Conservation (phyloP, 768 basidiomycete genomes). For the Thelephora ganbajun region DNA sequence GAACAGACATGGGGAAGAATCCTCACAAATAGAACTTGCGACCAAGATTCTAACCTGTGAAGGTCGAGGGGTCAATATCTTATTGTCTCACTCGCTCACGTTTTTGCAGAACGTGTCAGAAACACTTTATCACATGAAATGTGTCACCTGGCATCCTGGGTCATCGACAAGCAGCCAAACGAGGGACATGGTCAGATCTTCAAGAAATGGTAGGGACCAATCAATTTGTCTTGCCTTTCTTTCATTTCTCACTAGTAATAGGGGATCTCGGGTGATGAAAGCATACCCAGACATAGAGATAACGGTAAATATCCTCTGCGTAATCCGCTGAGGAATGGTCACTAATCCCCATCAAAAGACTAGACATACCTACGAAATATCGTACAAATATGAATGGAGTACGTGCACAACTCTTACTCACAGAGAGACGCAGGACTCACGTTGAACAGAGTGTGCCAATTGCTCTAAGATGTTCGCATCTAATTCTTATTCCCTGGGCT, state of each 20-base stretch:
- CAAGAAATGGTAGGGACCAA: conserved; percentile 45
- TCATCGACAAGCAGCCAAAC: conserved; percentile 54
- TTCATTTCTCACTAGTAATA: conserved; percentile 14
- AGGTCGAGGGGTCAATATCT: conserved; percentile 25
- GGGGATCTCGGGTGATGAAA: conserved; percentile 63
- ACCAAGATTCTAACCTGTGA: conserved; percentile 68
- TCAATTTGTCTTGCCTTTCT: background rate
- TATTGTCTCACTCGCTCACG: background rate
- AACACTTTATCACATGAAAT: conserved; percentile 84
- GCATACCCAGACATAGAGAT: conserved; percentile 57
- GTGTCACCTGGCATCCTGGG: conserved; percentile 85
- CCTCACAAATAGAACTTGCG: conserved; percentile 62
- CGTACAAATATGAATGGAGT: conserved; percentile 66
- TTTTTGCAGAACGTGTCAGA: conserved; percentile 50
- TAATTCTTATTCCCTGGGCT: background rate
- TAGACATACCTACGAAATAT: conserved; percentile 63
- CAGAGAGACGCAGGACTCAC: conserved; percentile 2
- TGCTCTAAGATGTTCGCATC: conserved; percentile 46
- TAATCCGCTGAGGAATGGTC: background rate
- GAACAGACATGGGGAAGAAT: conserved; percentile 42
- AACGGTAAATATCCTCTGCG: conserved; percentile 29
- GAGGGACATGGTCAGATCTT: conserved; percentile 65
- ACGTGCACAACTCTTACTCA: conserved; percentile 12
- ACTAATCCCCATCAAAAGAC: conserved; percentile 26
- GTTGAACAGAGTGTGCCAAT: conserved; percentile 38